Base-by-base conservation (phyloP, 2,329 filamentous ascomycete species). In the Aspergillus sp. region DNA sequence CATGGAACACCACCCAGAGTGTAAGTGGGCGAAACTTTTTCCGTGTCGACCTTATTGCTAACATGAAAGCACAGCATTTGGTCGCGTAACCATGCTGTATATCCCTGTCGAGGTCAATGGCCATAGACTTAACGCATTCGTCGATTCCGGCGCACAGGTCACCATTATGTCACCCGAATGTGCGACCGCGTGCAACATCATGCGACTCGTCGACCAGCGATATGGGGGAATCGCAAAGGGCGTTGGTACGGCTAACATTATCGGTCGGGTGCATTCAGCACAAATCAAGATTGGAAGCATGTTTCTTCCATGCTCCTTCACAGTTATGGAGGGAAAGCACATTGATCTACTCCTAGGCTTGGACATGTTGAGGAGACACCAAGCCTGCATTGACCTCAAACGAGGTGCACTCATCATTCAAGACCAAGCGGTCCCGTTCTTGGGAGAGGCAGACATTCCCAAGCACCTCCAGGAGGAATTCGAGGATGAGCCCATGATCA, bases 131-230 rank as follows among this genome's bases (percentile, higher is more conserved):
- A 98, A 97, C 81, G 95, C 94, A 2, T 90, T 99, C 67, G 95
- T 99, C 62, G 95, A 99, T 76, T 98, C 95, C 2, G 95, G 95
- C 63, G 95, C 95, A 23, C 95, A 99, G 79, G 92, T 94, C 25
- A 99, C 95, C 55, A 97, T 99, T 80, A 99, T 99, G 95, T 98
- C 94, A 5, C 95, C 95, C 5, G 84, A 88, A 23, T 97, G 92
- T 72, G 95, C 95, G 25, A 91, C 96, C 73, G 85, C 88, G 8
- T 99, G 95, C 73, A 92, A 92, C 69, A 98, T 99, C 76, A 97
- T 97, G 91, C 90, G 94, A 52, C 86, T 99, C 13, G 91, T 99
- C 58, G 95, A 99, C 78, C 90, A 87, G 68, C 89, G 95, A 48
- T 99, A 95, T 73, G 90, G 92, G 4, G 95, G 95, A 64, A 89